Conservation (phyloP, 2,329 filamentous ascomycete species). For the Alternaria tenuissima region DNA sequence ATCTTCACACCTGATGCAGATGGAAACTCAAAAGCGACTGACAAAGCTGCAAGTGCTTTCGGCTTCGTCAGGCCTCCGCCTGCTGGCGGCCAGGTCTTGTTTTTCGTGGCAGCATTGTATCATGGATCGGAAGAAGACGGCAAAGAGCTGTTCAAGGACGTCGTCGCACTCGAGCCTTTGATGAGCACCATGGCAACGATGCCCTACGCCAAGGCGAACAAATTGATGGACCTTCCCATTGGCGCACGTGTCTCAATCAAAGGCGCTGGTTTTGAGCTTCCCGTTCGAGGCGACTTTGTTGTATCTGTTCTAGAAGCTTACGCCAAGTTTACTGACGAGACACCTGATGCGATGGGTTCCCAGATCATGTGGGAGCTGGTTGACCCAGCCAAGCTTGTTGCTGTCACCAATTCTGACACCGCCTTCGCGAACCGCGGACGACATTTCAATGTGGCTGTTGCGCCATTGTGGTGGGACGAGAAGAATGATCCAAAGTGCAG, state of each 20-base stretch:
- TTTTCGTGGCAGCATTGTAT: conserved; percentile 1
- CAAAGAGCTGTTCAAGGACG: conserved; percentile 10
- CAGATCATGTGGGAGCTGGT: conserved; percentile 18
- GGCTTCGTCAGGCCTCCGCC: conserved; percentile 14
- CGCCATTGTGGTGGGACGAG: conserved; percentile 9
- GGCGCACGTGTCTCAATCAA: conserved; percentile 12
- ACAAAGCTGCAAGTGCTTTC: conserved; percentile 8
- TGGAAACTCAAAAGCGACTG: conserved; percentile 9
- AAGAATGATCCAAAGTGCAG: conserved; percentile 10
- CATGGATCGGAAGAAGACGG: conserved; percentile 12
- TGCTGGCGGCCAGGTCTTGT: conserved; percentile 9
- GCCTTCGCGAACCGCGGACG: conserved; percentile 17
- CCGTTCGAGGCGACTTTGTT: conserved; percentile 12
- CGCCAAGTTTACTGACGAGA: conserved; percentile 9
- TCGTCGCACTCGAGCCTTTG: conserved; percentile 6
- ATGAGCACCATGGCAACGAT: conserved; percentile 16
- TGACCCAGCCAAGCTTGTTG: conserved; percentile 12
- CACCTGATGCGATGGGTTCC: conserved; percentile 1
- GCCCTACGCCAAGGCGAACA: conserved; percentile 9
- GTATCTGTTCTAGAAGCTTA: conserved; percentile 4
- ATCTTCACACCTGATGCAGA: conserved; percentile 9
- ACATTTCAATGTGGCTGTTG: conserved; percentile 14
- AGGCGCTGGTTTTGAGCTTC: conserved; percentile 13
- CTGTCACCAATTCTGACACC: conserved; percentile 10
- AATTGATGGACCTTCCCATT: conserved; percentile 7